Percentiles rank a stretch among this genome's conserved stretches.
Evolutionary conservation across 73 alveolate species (phyloP).

Genomic region (Tetrahymena thermophila): DNA sequence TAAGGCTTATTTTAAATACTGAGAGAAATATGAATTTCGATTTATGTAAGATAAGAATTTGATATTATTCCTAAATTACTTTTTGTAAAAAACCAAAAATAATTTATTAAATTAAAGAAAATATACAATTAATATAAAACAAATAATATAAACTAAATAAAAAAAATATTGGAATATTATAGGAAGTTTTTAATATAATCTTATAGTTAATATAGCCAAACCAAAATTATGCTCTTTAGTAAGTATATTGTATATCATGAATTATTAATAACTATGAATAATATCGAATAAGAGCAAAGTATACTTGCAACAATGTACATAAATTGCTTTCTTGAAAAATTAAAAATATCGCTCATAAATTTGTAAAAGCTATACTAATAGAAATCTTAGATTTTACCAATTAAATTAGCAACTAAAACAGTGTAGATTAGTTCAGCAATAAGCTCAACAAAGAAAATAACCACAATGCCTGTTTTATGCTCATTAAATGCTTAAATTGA

Average conservation of each 20-base stretch:
- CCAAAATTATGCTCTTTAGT: no score
- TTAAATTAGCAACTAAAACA: neutral
- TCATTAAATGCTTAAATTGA: neutral
- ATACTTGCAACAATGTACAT: neutral
- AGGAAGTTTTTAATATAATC: no score
- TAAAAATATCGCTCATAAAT: neutral
- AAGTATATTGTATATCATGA: neutral
- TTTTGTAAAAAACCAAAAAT: no score
- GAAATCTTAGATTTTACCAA: neutral
- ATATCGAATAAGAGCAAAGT: neutral
- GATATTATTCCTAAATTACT: no score
- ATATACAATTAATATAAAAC: no score
- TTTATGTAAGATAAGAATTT: no score
- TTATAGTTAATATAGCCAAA: no score
- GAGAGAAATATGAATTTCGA: no score
- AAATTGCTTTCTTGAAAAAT: neutral
- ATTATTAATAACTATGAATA: neutral
- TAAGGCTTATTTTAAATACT: no score
- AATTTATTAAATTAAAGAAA: no score
- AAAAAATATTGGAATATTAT: no score
- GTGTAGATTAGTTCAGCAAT: neutral
- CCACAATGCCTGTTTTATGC: neutral
- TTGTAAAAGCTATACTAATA: neutral
- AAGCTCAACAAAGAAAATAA: neutral
- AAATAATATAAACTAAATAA: no score